Conservation (phyloP, 2,329 filamentous ascomycete genomes). For the Aspergillus tamarii region DNA sequence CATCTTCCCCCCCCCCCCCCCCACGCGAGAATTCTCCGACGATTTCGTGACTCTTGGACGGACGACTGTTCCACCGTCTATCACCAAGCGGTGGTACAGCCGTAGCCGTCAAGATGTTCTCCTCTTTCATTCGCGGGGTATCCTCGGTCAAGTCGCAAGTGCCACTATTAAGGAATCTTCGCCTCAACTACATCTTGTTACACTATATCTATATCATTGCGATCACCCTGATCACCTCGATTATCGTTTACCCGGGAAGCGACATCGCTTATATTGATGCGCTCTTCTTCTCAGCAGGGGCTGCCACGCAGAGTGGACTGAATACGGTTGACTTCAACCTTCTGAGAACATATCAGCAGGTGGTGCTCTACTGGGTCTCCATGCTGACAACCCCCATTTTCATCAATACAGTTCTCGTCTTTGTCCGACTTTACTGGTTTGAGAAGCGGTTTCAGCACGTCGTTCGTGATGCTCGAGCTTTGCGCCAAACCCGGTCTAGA, state of each 20-base stretch:
- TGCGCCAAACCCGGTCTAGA: constrained; percentile 67
- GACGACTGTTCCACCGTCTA: neutral
- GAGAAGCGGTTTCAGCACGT: constrained; percentile 91
- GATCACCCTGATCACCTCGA: constrained; percentile 71
- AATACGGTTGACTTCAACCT: constrained; percentile 74
- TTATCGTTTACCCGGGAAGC: constrained; percentile 71
- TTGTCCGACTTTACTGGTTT: constrained; percentile 95
- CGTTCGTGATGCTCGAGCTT: constrained; percentile 69
- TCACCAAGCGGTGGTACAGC: neutral
- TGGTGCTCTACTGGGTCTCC: constrained; percentile 70
- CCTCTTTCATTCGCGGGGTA: constrained; percentile 25
- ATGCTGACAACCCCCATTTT: constrained; percentile 82
- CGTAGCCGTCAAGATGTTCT: constrained; percentile 32
- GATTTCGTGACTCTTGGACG: neutral
- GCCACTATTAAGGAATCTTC: constrained; percentile 41
- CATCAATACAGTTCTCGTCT: constrained; percentile 83
- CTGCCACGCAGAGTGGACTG: constrained; percentile 88
- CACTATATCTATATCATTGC: constrained; percentile 76
- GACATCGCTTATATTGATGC: constrained; percentile 80
- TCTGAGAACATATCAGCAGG: constrained; percentile 72
- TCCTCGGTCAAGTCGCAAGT: constrained; percentile 36
- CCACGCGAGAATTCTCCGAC: neutral
- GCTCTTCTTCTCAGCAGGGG: constrained; percentile 82
- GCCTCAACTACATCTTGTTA: constrained; percentile 50
- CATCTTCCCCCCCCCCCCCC: neutral